Percentiles rank a stretch among this genome's conserved stretches.
Conservation (phyloP, 1,284 basidiomycete species). For the Cryptococcus amylolentus region DNA sequence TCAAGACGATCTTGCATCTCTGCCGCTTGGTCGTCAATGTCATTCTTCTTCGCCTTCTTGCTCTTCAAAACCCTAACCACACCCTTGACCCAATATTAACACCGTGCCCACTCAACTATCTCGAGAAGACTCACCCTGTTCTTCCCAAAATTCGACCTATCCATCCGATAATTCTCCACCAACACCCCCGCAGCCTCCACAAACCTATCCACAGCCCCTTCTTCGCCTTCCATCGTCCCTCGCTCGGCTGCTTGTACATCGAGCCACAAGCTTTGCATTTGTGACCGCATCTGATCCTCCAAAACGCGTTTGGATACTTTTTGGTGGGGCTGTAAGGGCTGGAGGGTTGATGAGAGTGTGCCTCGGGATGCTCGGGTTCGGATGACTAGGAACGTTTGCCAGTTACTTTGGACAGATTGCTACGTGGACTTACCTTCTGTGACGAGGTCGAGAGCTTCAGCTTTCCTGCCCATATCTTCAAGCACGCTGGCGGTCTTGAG, state of each 20-base stretch:
- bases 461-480: slow-evolving; percentile 70
- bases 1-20: slow-evolving; percentile 47
- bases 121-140: slow-evolving; percentile 58
- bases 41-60: slow-evolving; percentile 20
- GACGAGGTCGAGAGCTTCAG: slow-evolving; percentile 78
- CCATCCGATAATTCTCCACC: slow-evolving; percentile 82
- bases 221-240: slow-evolving; percentile 42
- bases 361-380: slow-evolving; percentile 18
- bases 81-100: slow-evolving; percentile 23
- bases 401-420: not conserved
- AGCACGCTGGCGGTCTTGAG: slow-evolving; percentile 86
- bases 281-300: slow-evolving; percentile 38
- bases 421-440: slow-evolving; percentile 63
- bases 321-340: slow-evolving; percentile 10
- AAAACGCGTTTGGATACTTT: slow-evolving; percentile 35
- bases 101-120: not conserved
- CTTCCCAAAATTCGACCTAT: slow-evolving; percentile 73
- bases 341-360: slow-evolving; percentile 23
- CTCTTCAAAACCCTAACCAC: slow-evolving; percentile 36
- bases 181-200: slow-evolving; percentile 77
- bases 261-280: slow-evolving; percentile 46
- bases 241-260: slow-evolving; percentile 48
- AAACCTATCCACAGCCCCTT: slow-evolving; percentile 58
- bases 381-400: slow-evolving; percentile 15
- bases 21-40: slow-evolving; percentile 30